Base-by-base conservation (phyloP, 2,329 filamentous ascomycete genomes). In the Annulohypoxylon truncatum region DNA sequence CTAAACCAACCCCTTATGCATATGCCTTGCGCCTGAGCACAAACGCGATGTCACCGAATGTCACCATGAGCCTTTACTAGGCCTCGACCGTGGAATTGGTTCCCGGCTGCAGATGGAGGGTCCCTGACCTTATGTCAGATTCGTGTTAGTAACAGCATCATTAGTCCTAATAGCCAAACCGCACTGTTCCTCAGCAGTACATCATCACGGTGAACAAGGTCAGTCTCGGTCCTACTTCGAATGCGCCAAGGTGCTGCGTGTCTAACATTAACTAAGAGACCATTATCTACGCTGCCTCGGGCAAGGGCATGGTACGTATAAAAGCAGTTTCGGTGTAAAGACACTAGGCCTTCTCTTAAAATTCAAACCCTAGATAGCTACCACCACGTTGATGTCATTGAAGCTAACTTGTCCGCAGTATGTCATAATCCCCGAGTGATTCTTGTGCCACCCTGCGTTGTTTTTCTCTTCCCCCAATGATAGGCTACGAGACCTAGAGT, bases 201-300 rank as follows among this genome's bases (percentile, higher is more conserved):
- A 90, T 68, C 90, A 93, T 72, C 89, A 92, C 72, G 90, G 89
- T 58, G 85, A 89, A 73, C 88, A 92, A 82, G 87, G 87, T 88
- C 74, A 72, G 81, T 68, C 29, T 8, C 38, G 24, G 28, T 44
- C n/a, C 9, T 42, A 28, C 24, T 55, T n/a, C 50, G 38, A 31
- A 52, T 26, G 7, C n/a, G 55, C 35, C 15, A 15, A 46, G 35
- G 42, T 40, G 24, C 35, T 29, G 3, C 38, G 10, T 61, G 15
- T 71, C 64, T 71, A 55, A 71, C 15, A 44, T 35, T 8, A 10
- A 22, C 15, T 12, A 66, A 89, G 90, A 93, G 69, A 89, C 89
- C 6, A 89, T 93, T 55, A 84, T 92, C 52, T 91, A 90, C 72
- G 87, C 86, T 9, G 84, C 86, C 9, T 85, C 84, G 1, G 90